Evolutionary conservation across 2,329 filamentous ascomycete genomes (phyloP).

Genomic region (Cryphonectria carpinicola): DNA sequence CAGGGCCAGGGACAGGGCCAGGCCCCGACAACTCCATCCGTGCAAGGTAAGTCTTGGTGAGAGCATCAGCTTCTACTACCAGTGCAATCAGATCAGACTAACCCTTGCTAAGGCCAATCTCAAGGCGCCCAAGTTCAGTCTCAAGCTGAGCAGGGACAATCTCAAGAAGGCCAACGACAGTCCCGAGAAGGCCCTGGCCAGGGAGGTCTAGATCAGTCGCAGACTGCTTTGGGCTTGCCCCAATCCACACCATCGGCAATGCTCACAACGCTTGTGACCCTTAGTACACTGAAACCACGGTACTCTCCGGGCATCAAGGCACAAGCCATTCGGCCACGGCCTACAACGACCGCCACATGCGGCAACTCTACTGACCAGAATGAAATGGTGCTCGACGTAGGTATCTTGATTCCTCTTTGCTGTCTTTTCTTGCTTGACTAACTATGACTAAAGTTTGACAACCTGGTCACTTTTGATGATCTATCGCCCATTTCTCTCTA

Average conservation of each 20-base stretch:
- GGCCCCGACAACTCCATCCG: conserved; percentile 5
- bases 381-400: conserved; percentile 29
- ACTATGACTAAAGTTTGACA: conserved; percentile 32
- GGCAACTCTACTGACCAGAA: conserved; percentile 21
- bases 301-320: conserved; percentile 19
- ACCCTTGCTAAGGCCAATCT: conserved; percentile 10
- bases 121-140: conserved; percentile 11
- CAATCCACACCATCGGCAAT: conserved; percentile 11
- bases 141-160: conserved; percentile 1
- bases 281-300: conserved; percentile 1
- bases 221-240: conserved; percentile 17
- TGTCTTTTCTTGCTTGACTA: neutral
- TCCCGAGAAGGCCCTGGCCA: conserved; percentile 12
- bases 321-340: conserved; percentile 5
- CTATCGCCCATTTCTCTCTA: conserved; percentile 26
- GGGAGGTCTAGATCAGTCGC: conserved; percentile 6
- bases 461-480: conserved; percentile 21
- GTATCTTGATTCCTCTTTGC: neutral
- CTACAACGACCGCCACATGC: conserved; percentile 19
- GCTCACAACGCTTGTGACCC: conserved; percentile 7
- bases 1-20: neutral
- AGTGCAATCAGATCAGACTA: neutral
- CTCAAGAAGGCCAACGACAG: conserved; percentile 3
- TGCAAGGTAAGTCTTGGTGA: neutral
- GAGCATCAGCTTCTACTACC: neutral